Conservation (phyloP, 768 basidiomycete genomes). For the Mrakia frigida region DNA sequence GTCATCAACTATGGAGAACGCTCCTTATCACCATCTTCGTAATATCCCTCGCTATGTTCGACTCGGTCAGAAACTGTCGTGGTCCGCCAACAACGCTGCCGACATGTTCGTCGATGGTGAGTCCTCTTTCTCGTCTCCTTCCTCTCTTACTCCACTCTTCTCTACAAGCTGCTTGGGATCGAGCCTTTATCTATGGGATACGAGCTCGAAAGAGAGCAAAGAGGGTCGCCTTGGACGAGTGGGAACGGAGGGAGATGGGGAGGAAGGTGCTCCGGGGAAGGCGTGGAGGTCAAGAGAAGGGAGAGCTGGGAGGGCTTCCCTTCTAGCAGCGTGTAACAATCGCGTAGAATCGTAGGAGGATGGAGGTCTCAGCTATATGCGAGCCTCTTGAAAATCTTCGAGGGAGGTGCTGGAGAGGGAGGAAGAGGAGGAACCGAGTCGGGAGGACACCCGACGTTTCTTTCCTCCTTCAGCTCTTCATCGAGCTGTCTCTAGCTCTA, state of each 20-base stretch:
- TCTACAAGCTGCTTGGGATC: neutral
- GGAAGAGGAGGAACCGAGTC: too few species aligned
- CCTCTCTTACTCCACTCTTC: neutral
- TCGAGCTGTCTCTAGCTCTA: too few species aligned
- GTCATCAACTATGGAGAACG: slow-evolving; percentile 1
- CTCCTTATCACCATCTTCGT: neutral
- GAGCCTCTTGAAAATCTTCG: too few species aligned
- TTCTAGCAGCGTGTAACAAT: neutral
- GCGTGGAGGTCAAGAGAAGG: neutral
- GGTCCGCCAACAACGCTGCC: neutral
- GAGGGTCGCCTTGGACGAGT: neutral
- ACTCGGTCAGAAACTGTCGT: neutral
- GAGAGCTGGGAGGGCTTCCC: neutral
- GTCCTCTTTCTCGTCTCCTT: neutral
- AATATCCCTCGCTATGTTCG: neutral
- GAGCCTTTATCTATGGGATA: neutral
- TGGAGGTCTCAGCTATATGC: too few species aligned
- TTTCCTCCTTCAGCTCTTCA: neutral
- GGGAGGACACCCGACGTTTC: too few species aligned
- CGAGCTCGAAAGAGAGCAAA: neutral
- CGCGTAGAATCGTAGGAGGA: neutral
- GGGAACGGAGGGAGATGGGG: neutral
- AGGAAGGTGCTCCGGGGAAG: neutral
- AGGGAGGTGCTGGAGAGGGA: too few species aligned
- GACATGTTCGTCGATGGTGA: neutral